Evolutionary conservation across 2,329 filamentous ascomycete genomes (phyloP).

Genomic region (Byssothecium circinans): DNA sequence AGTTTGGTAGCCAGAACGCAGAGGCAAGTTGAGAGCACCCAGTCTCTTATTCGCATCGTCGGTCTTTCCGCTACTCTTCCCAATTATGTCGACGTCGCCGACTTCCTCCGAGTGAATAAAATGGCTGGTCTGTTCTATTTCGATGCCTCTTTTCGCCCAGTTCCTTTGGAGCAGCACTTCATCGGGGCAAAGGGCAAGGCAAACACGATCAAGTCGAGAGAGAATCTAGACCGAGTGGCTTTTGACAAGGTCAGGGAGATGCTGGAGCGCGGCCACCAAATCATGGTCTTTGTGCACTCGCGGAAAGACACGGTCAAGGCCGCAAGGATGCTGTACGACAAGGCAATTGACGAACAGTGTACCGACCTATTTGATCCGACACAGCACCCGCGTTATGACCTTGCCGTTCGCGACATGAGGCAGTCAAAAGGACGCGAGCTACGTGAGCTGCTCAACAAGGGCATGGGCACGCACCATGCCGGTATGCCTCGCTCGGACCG

Average conservation of each 20-base stretch:
- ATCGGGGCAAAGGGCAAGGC: slow-evolving; percentile 93
- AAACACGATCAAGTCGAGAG: slow-evolving; percentile 75
- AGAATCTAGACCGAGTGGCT: slow-evolving; percentile 83
- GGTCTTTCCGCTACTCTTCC: slow-evolving; percentile 93
- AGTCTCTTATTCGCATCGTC: slow-evolving; percentile 93
- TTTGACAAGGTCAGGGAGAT: slow-evolving; percentile 96
- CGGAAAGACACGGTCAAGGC: slow-evolving; percentile 90
- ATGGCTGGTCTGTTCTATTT: slow-evolving; percentile 95
- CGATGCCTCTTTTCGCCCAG: slow-evolving; percentile 90
- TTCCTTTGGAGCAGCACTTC: slow-evolving; percentile 96
- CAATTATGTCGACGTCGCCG: slow-evolving; percentile 94
- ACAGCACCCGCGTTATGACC: slow-evolving; percentile 75
- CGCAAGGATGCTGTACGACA: slow-evolving; percentile 81
- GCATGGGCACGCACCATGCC: slow-evolving; percentile 92
- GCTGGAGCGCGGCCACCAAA: slow-evolving; percentile 87
- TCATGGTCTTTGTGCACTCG: slow-evolving; percentile 99
- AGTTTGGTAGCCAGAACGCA: slow-evolving; percentile 94
- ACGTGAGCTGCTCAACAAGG: slow-evolving; percentile 84
- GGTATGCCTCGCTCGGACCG: slow-evolving; percentile 94
- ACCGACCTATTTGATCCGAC: slow-evolving; percentile 81
- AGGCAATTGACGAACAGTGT: slow-evolving; percentile 79
- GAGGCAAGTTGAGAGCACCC: slow-evolving; percentile 95
- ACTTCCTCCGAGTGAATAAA: slow-evolving; percentile 95
- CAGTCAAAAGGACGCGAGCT: slow-evolving; percentile 83
- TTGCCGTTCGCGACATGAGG: slow-evolving; percentile 81